These are phyloP conservation scores for Claviceps africana DNA, from an alignment of 2,329 filamentous ascomycete species.

Conservation along the genomic window DNA sequence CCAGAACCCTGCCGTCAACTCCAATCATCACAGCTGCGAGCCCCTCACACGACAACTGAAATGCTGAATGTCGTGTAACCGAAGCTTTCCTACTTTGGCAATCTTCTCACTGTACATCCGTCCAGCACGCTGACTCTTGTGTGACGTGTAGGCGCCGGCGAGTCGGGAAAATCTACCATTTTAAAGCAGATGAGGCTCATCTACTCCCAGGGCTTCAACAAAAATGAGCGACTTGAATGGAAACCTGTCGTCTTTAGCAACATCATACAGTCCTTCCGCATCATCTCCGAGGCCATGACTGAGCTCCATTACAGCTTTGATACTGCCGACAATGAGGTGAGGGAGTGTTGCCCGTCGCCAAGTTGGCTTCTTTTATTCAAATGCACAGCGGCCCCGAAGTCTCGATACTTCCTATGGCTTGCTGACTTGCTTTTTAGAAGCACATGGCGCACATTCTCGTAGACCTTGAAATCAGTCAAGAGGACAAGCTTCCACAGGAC, in stretches of 20 bases:
- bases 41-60: background rate
- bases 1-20: background rate
- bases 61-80: constrained; percentile 1
- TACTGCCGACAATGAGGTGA: constrained; percentile 63
- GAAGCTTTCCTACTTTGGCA: background rate
- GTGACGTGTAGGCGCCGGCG: constrained; percentile 62
- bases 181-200: constrained; percentile 99
- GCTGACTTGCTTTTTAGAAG: constrained; percentile 36
- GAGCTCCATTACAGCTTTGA: constrained; percentile 71
- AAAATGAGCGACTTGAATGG: constrained; percentile 81
- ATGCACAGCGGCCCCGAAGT: constrained; percentile 3
- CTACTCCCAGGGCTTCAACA: constrained; percentile 81
- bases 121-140: background rate
- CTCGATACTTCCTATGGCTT: background rate
- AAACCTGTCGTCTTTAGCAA: constrained; percentile 94
- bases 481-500: constrained; percentile 65
- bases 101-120: background rate
- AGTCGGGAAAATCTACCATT: constrained; percentile 84
- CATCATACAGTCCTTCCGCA: constrained; percentile 79
- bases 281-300: constrained; percentile 82
- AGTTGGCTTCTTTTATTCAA: constrained; percentile 20
- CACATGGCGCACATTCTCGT: constrained; percentile 64
- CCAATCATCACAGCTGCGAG: background rate
- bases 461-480: constrained; percentile 68
- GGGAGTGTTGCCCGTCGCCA: too few relatives aligned